Base-by-base conservation (phyloP, 768 basidiomycete genomes). In the Terana coerulea region DNA sequence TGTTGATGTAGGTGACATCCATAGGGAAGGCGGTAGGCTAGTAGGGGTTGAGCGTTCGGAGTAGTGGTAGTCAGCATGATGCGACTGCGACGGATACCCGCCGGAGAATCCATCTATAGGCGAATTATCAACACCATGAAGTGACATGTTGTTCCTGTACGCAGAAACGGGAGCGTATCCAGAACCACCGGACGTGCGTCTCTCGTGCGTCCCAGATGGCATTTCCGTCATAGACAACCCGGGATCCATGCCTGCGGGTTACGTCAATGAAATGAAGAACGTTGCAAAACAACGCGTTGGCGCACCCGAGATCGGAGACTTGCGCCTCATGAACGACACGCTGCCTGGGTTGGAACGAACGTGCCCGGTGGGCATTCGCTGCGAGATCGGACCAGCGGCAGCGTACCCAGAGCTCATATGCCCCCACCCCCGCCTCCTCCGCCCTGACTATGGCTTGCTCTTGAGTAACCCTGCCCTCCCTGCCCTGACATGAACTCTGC, bases 1-100 rank as follows among this genome's bases (percentile, higher is more conserved):
- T 8, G 79, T 65, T 34, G 77, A 76, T 5, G 80, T 70, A 41
- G 88, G 78, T 11, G 89, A 89, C 89, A 91, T 91, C 89, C 88
- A 91, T 34, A 91, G 69, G 34, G 88, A 88, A 3, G 89, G 87
- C 41, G 84, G 85, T 37, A 90, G 70, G n/a, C n/a, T n/a, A 49
- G 79, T 77, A 29, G 73, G 60, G 54, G 72, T 70, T 41, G 76
- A 75, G 60, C 77, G 80, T 60, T 84, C 80, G 58, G 73, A 60
- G 48, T 62, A 53, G 31, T 61, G 58, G 19, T 51, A 46, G 43
- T 61, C 53, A 3, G 60, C 29, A 45, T 47, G 59, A 48, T 28
- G 49, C 47, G 60, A 51, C n/a, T 56, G 55, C 2, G 59, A 52
- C 8, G 59, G 47, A 39, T 56, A 60, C 42, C 51, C 47, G n/a